Evolutionary conservation across 1,139 yeast genomes (phyloP).

Genomic region (Scheffersomyces quercinus): DNA sequence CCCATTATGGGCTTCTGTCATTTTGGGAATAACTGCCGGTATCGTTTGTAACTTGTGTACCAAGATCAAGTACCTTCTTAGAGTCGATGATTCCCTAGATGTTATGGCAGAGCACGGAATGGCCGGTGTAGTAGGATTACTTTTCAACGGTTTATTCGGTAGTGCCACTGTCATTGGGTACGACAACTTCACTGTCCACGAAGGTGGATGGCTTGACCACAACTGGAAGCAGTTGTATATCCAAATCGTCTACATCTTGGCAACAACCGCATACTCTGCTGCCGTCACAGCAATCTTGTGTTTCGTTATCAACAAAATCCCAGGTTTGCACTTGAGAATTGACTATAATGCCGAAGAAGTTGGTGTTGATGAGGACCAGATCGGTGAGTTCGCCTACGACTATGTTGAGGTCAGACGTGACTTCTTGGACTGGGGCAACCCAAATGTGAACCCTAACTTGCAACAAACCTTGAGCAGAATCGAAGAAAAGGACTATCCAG

Average conservation of each 20-base stretch:
- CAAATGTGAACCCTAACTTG: constrained; percentile 28
- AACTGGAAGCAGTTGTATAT: constrained; percentile 90
- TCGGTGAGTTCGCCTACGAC: constrained; percentile 97
- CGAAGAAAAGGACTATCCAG: background rate
- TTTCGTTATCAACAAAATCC: constrained; percentile 70
- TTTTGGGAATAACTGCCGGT: constrained; percentile 81
- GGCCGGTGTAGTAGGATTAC: constrained; percentile 87
- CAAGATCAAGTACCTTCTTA: constrained; percentile 75
- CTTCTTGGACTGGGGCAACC: constrained; percentile 66
- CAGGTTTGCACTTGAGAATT: constrained; percentile 80
- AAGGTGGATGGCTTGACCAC: constrained; percentile 90
- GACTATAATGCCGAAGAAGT: constrained; percentile 81
- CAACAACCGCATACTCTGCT: constrained; percentile 73
- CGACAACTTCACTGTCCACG: constrained; percentile 78
- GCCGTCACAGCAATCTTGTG: constrained; percentile 80
- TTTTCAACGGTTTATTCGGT: constrained; percentile 87
- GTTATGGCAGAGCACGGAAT: constrained; percentile 97
- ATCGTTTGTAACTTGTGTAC: constrained; percentile 88
- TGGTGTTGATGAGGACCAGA: constrained; percentile 96
- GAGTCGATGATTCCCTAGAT: constrained; percentile 92
- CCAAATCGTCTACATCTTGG: constrained; percentile 80
- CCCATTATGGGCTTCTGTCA: constrained; percentile 88
- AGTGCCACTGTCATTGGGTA: constrained; percentile 87
- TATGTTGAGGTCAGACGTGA: constrained; percentile 96
- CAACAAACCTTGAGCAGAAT: constrained; percentile 12